These are phyloP conservation scores for Ajuga chamaepitys DNA, from an alignment of 257 asterid genomes.

Conservation along the genomic window DNA sequence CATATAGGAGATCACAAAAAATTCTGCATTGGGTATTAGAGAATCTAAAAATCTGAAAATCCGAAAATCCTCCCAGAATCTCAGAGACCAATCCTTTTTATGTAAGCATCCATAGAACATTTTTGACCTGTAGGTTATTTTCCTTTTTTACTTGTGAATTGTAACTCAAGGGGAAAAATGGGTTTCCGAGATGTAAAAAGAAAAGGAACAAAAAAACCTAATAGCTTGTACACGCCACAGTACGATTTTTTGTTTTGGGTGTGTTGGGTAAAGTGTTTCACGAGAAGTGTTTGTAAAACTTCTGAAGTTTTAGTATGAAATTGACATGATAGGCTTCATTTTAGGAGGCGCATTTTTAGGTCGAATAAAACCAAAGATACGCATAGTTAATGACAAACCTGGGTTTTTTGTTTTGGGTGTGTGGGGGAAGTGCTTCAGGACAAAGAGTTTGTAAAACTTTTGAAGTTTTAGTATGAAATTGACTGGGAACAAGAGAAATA, in stretches of 20 bases:
- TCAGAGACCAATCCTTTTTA: background rate
- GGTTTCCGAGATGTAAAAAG: background rate
- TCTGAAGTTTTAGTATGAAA: no score
- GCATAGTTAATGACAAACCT: no score
- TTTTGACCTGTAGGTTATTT: background rate
- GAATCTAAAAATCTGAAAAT: background rate
- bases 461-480: background rate
- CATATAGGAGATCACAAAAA: constrained; percentile 20
- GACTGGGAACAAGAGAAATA: background rate
- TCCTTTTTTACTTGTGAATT: background rate
- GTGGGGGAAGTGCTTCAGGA: background rate
- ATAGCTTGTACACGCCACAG: background rate
- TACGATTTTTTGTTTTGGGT: background rate
- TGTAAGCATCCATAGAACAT: background rate
- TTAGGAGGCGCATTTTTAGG: no score
- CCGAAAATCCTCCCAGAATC: background rate
- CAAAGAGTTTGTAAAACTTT: background rate
- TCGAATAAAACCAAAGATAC: no score
- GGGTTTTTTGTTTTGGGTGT: background rate
- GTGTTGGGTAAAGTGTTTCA: no score
- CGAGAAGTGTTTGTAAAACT: no score
- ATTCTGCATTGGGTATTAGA: background rate
- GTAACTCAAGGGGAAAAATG: background rate
- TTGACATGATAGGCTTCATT: no score
- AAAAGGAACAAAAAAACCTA: no score